Evolutionary conservation across 2,329 filamentous ascomycete species (phyloP), one percentile per base, ranked within the genome.

Genomic region (Fusarium acutatum): DNA sequence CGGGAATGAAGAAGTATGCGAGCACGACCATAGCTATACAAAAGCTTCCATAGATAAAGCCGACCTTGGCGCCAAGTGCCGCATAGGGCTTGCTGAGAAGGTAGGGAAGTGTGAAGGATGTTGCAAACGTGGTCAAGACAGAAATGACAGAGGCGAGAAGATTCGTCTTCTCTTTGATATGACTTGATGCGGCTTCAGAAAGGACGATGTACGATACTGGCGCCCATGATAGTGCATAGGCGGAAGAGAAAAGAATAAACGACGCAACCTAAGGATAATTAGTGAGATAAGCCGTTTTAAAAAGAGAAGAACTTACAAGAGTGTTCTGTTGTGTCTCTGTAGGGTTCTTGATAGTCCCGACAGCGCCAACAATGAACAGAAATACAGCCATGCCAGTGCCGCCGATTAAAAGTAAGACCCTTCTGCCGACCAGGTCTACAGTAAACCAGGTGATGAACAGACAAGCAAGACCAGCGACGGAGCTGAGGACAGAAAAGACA

Each of bases 1-100:
- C 89, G 0, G 88, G 89, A 0, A 89, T 85, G 61, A 87, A 88
- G 64, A 84, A 72, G 3, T 41, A 60, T 4, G 35, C 60, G 2
- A 65, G 26, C 7, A 44, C 11, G 6, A 52, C 40, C 22, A 24
- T 41, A 5, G 24, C 28, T 2, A 65, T 24, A 14, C 52, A 62
- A 17, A 75, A 73, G 34, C 76, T 71, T 11, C 81, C 83, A 49
- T 81, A 84, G n/a, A 84, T 82, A 52, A 83, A 84, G 6, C 82
- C 82, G 1, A 84, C 77, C 43, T 81, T 82, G 24, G 76, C 77
- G 1, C 78, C 80, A 3, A 84, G 76, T 20, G 74, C 74, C 11
- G 81, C 83, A 49, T 84, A 83, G 5, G 37, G 38, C 5, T 73
- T 66, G 35, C 82, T 77, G n/a, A 83, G 71, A 0, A 85, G 78